A percentile compares a stretch with the other conserved stretches of the same genome.
Evolutionary conservation across 441 rosid genomes (phyloP).

Genomic region (Corymbia citriodora): DNA sequence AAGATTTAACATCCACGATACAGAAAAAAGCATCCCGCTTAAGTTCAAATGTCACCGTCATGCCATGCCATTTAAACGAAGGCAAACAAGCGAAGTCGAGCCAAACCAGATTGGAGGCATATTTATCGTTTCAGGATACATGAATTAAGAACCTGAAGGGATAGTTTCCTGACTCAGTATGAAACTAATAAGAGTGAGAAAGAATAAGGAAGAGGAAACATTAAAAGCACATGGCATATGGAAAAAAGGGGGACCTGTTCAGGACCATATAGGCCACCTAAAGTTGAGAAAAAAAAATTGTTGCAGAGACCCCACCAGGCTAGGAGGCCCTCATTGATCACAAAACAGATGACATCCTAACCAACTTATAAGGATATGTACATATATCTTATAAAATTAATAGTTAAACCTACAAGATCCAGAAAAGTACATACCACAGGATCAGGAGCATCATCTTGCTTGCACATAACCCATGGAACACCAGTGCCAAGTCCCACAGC

Average conservation of each 20-base stretch:
- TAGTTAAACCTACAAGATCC: neutral
- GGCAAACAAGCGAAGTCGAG: neutral
- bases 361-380: neutral
- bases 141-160: neutral
- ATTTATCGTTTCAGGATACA: neutral
- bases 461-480: slow-evolving; percentile 76
- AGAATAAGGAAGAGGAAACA: neutral
- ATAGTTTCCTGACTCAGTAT: neutral
- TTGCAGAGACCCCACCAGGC: neutral
- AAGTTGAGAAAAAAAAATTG: neutral
- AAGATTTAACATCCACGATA: neutral
- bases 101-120: neutral
- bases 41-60: neutral
- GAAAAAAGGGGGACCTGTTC: neutral
- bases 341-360: neutral
- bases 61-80: neutral
- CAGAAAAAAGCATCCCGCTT: neutral
- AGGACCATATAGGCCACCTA: neutral
- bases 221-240: neutral
- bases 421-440: slow-evolving; percentile 34
- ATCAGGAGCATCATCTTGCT: slow-evolving; percentile 54
- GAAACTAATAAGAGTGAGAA: neutral
- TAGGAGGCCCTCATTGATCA: neutral
- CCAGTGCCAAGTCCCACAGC: slow-evolving; percentile 43
- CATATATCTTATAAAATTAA: no score